Conservation (phyloP, 2,329 filamentous ascomycete species). For the Cercospora sp. region DNA sequence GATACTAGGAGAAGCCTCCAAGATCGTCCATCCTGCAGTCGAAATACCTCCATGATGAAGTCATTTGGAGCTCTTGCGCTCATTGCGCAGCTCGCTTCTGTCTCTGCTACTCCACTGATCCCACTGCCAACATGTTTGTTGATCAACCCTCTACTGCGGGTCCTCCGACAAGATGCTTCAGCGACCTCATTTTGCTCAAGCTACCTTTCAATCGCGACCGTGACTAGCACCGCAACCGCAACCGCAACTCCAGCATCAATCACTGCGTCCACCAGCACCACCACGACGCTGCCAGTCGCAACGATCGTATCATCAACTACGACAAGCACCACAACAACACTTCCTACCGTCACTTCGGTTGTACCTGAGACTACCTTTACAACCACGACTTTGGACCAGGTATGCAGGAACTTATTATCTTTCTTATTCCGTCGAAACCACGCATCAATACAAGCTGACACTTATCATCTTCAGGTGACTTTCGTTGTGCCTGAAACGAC, state of each 20-base stretch:
- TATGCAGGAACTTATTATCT: background rate
- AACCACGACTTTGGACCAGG: background rate
- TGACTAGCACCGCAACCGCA: background rate
- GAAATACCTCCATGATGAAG: background rate
- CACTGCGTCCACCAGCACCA: background rate
- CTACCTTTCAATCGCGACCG: background rate
- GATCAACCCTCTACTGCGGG: background rate
- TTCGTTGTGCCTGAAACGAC: background rate
- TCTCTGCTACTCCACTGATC: background rate
- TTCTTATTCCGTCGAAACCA: background rate
- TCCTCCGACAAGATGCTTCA: background rate
- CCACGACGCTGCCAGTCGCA: background rate
- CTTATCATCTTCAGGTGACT: background rate
- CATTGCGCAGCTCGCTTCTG: background rate
- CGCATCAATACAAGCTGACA: background rate
- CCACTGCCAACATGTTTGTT: background rate
- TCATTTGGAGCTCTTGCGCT: background rate
- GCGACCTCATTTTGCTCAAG: background rate
- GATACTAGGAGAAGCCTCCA: background rate
- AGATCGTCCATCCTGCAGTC: background rate
- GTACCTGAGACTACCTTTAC: background rate
- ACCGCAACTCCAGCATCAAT: background rate
- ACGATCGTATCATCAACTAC: background rate
- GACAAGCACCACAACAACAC: background rate
- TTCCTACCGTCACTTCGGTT: background rate